These are phyloP conservation scores for Cenchrus americanus DNA, from an alignment of 176 grass and related monocot genomes.

Conservation along the genomic window DNA sequence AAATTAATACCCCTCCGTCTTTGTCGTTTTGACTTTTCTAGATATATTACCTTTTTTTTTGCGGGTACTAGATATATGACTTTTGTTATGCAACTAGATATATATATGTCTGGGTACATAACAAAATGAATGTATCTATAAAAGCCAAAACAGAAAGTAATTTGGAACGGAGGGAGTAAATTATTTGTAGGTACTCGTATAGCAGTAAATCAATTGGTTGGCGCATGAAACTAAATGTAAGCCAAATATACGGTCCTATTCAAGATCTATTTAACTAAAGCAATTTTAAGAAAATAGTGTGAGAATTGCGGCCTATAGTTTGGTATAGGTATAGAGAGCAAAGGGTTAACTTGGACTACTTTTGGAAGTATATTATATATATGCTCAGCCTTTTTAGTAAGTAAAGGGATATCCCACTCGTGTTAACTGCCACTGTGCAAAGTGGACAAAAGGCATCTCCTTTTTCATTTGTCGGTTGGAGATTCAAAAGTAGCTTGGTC, in stretches of 20 bases:
- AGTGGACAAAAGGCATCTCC: conserved; percentile 9
- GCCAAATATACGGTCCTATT: background rate
- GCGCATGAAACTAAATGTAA: background rate
- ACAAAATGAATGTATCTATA: no score
- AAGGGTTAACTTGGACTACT: background rate
- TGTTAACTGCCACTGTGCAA: conserved; percentile 19
- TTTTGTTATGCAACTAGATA: no score
- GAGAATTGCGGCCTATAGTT: background rate
- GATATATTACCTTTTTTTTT: no score
- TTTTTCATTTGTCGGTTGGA: conserved; percentile 30
- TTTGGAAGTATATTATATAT: background rate
- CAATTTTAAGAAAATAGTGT: background rate
- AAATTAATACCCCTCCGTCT: no score
- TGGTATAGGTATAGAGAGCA: background rate
- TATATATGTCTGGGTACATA: background rate
- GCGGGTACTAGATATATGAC: no score
- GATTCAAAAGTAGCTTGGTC: background rate
- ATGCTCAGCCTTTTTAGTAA: background rate
- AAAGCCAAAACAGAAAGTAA: no score
- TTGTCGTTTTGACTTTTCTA: no score
- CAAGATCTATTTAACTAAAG: background rate
- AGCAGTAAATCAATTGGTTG: background rate
- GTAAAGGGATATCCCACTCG: background rate
- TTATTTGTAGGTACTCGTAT: no score
- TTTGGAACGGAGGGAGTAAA: no score